Evolutionary conservation across 1,284 basidiomycete species (phyloP).

Genomic region (Schizophyllum amplum): DNA sequence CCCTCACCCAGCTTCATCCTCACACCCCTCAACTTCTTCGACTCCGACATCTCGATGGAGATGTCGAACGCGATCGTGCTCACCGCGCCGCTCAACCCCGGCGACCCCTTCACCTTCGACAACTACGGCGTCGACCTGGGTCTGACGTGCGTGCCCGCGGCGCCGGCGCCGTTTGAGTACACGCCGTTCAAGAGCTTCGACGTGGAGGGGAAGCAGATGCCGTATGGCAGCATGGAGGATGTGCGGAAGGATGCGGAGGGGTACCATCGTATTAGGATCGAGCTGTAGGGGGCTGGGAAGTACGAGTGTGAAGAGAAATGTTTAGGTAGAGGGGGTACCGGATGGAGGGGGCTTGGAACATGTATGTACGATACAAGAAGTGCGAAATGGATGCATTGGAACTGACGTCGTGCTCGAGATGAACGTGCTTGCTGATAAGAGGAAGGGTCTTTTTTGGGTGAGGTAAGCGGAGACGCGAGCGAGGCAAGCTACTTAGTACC

Average conservation of each 20-base stretch:
- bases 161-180: slow-evolving; percentile 37
- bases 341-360: no score
- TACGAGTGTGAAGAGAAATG: no score
- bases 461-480: no score
- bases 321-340: no score
- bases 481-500: no score
- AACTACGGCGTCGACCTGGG: slow-evolving; percentile 45
- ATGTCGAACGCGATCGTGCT: slow-evolving; percentile 47
- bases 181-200: slow-evolving; percentile 25
- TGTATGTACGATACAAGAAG: no score
- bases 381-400: no score
- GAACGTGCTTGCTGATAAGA: no score
- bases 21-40: slow-evolving; percentile 58
- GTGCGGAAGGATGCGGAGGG: slow-evolving; percentile 34
- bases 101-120: slow-evolving; percentile 34
- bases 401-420: no score
- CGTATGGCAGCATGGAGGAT: slow-evolving; percentile 24
- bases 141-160: slow-evolving; percentile 35
- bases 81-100: slow-evolving; percentile 29
- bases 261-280: slow-evolving; percentile 33
- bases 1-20: slow-evolving; percentile 52
- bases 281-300: slow-evolving; percentile 16
- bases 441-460: no score
- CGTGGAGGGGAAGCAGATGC: slow-evolving; percentile 23
- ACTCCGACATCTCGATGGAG: slow-evolving; percentile 51